Evolutionary conservation across 148 eudicot genomes (phyloP), one percentile per base, ranked within the genome.

Genomic region (Camellia sinensis): DNA sequence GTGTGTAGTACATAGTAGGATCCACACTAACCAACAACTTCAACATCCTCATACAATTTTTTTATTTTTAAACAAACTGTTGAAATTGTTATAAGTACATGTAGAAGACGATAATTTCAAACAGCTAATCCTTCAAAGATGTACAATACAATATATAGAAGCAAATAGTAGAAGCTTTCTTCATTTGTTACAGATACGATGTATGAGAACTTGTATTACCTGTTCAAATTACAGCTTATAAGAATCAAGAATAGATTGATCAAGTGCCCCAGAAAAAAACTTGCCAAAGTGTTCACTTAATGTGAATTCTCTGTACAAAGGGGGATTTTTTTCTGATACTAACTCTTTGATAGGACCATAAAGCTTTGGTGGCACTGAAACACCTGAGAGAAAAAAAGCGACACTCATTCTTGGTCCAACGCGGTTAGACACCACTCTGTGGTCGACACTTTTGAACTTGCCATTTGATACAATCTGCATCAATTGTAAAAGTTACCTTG

Each of bases 351-450:
- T 46, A 11, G 85, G 82, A 11, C 85, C 79, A 1, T 78, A 83
- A 12, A 78, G 43, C 59, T 50, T 83, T 37, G 74, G 29, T 40
- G 78, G 43, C 6, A 8, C 40, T 10, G 15, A 10, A 52, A 14
- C 73, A 17, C 69, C 67, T 71, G 52, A 83, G 37, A 29, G 37
- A 78, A 75, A 79, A 73, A 6, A 22, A 29, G 40, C 1, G 82
- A 68, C 65, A 5, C 82, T 73, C 66, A 83, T 79, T 79, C 85
- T 78, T 11, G 85, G 85, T 41, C 85, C 82, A 14, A 13, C 59
- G 3, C 12, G 64, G 9, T 78, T 82, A 5, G 84, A 74, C 40
- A 75, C 60, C 52, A 81, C 84, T 76, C 84, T 75, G 15, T 82
- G 80, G 52, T 77, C 21, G 5, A 82, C 84, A 59, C 81, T 84